Percentiles rank a stretch among this genome's conserved stretches.
phyloP scores from a whole-genome alignment of 2,329 filamentous ascomycete genomes.

The Talaromyces funiculosus region DNA sequence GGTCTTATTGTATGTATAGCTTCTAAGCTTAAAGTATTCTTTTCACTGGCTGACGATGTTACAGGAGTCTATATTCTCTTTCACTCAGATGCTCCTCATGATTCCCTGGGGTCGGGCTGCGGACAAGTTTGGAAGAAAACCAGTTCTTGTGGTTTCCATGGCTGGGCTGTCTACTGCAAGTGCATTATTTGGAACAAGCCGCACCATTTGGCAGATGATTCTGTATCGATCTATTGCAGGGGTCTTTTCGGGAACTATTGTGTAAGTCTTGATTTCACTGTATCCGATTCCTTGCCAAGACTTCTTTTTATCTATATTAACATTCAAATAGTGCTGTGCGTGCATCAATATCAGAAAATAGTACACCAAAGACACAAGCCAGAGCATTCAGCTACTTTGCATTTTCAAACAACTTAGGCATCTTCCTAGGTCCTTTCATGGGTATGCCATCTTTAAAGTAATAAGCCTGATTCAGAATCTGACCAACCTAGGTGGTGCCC shows the following conservation, averaged over 20 bases:
- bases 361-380: conserved; percentile 64
- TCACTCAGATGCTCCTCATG: conserved; percentile 73
- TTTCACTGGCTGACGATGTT: background rate
- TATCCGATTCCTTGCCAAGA: no score
- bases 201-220: conserved; percentile 67
- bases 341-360: conserved; percentile 71
- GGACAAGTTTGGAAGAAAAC: conserved; percentile 66
- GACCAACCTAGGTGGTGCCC: conserved; percentile 51
- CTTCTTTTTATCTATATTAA: no score
- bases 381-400: conserved; percentile 71
- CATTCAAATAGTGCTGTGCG: conserved; percentile 52
- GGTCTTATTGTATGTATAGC: conserved; percentile 61
- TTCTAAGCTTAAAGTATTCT: background rate
- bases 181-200: conserved; percentile 63
- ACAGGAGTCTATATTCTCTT: conserved; percentile 59
- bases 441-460: conserved; percentile 25
- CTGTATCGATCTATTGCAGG: conserved; percentile 65
- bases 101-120: conserved; percentile 64
- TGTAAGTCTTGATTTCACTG: no score
- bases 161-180: conserved; percentile 57
- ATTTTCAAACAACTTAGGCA: conserved; percentile 67
- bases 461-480: background rate
- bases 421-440: conserved; percentile 65
- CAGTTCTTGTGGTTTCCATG: conserved; percentile 63
- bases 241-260: conserved; percentile 66